phyloP scores from a whole-genome alignment of 495 filamentous ascomycete species.

The Hyphodiscus hymeniophilus region DNA sequence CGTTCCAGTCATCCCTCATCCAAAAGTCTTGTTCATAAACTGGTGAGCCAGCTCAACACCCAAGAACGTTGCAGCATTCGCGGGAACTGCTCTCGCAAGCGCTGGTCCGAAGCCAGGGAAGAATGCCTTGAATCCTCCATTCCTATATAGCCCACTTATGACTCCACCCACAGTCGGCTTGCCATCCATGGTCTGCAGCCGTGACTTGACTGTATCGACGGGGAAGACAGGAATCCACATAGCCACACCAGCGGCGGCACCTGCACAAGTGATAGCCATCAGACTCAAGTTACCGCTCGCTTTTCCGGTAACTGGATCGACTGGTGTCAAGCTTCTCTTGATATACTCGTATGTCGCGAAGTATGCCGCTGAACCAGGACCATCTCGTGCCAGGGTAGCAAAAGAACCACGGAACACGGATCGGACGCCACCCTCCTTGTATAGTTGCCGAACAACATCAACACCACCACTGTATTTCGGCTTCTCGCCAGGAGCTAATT shows the following conservation, averaged over 20 bases:
- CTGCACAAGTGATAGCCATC: constrained; percentile 74
- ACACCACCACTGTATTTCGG: constrained; percentile 82
- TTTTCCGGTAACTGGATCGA: constrained; percentile 66
- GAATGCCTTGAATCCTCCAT: constrained; percentile 84
- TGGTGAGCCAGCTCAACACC: constrained; percentile 79
- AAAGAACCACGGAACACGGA: constrained; percentile 85
- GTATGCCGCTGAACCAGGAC: constrained; percentile 87
- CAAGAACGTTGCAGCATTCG: constrained; percentile 70
- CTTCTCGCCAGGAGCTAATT: constrained; percentile 77
- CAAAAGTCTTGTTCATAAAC: constrained; percentile 69
- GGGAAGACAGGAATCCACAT: constrained; percentile 99
- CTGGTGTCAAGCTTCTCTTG: constrained; percentile 80
- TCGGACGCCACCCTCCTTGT: constrained; percentile 80
- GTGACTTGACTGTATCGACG: constrained; percentile 90
- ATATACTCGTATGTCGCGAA: constrained; percentile 96
- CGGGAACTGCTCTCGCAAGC: constrained; percentile 84
- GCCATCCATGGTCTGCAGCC: constrained; percentile 86
- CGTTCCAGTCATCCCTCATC: constrained; percentile 6
- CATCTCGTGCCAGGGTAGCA: constrained; percentile 90
- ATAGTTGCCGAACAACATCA: constrained; percentile 94
- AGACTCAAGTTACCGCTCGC: constrained; percentile 67
- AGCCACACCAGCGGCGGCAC: constrained; percentile 84
- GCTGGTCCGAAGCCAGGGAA: constrained; percentile 96
- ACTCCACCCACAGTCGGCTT: constrained; percentile 76
- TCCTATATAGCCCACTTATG: constrained; percentile 66